Conservation (phyloP, 1,139 yeast species). For the Diutina scorzettiae region DNA sequence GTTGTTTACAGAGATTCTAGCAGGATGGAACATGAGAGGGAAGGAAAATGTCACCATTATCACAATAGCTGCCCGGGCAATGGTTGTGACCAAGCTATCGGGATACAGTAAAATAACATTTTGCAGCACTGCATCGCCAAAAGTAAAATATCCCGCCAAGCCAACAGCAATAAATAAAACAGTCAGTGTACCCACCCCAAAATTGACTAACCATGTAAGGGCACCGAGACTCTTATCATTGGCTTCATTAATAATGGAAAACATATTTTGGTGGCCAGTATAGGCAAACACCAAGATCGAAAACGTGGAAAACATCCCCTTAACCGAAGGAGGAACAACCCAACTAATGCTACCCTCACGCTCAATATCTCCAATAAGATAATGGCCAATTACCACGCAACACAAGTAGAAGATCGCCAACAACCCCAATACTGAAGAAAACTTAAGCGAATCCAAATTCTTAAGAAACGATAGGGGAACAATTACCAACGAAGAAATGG, state of each 20-base stretch:
- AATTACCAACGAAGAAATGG: constrained; percentile 21
- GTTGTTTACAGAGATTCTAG: constrained; percentile 74
- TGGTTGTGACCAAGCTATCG: constrained; percentile 33
- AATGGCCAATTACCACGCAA: constrained; percentile 25
- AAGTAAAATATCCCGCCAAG: constrained; percentile 31
- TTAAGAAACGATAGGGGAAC: constrained; percentile 32
- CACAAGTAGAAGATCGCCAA: constrained; percentile 30
- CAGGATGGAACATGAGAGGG: constrained; percentile 90
- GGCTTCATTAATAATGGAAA: constrained; percentile 24
- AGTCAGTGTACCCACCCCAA: constrained; percentile 36
- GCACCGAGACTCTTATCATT: constrained; percentile 40
- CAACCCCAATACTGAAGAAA: constrained; percentile 30
- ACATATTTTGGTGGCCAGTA: constrained; percentile 14
- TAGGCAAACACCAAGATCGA: constrained; percentile 16
- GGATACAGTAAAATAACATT: constrained; percentile 68
- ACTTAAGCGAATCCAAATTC: constrained; percentile 34
- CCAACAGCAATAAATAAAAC: constrained; percentile 28
- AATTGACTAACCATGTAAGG: constrained; percentile 38
- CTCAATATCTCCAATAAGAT: constrained; percentile 15
- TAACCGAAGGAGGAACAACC: constrained; percentile 43
- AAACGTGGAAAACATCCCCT: constrained; percentile 54
- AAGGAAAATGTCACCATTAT: constrained; percentile 77
- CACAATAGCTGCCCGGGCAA: constrained; percentile 70
- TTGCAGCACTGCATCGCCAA: constrained; percentile 42
- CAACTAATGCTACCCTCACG: constrained; percentile 10